A percentile compares a stretch with the other conserved stretches of the same genome.
Evolutionary conservation across 768 basidiomycete genomes (phyloP).

Genomic region (Gymnopilus junonius): DNA sequence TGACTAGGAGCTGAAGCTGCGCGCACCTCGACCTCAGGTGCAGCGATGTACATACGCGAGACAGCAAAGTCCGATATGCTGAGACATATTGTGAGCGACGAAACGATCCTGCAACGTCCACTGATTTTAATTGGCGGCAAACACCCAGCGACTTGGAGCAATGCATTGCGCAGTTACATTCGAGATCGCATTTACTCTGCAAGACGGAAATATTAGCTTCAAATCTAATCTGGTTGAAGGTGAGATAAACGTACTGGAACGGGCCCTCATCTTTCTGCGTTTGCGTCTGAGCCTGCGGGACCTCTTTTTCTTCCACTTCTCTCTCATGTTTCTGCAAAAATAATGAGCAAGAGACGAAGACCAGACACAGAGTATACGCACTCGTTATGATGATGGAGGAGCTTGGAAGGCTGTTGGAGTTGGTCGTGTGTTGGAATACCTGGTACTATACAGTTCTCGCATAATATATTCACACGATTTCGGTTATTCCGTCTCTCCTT

Average conservation of each 20-base stretch:
- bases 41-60: conserved; percentile 14
- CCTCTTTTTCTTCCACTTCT: conserved; percentile 97
- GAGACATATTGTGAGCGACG: background rate
- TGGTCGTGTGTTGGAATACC: background rate
- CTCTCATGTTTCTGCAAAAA: conserved; percentile 70
- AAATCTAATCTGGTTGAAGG: background rate
- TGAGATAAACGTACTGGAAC: conserved; percentile 72
- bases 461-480: conserved; percentile 34
- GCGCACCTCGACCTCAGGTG: conserved; percentile 7
- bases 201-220: background rate
- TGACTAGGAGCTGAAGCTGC: conserved; percentile 11
- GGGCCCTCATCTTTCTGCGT: conserved; percentile 95
- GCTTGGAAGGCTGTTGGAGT: conserved; percentile 23
- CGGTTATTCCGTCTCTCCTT: background rate
- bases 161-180: conserved; percentile 19
- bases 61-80: conserved; percentile 3
- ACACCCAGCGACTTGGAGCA: conserved; percentile 9
- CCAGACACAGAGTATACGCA: conserved; percentile 22
- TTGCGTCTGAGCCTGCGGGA: conserved; percentile 92
- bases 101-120: background rate
- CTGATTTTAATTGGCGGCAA: background rate
- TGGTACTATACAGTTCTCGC: conserved; percentile 50
- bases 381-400: conserved; percentile 38
- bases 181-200: conserved; percentile 43
- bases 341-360: background rate